Conservation (phyloP, 2,329 filamentous ascomycete species). For the Colletotrichum sp. region DNA sequence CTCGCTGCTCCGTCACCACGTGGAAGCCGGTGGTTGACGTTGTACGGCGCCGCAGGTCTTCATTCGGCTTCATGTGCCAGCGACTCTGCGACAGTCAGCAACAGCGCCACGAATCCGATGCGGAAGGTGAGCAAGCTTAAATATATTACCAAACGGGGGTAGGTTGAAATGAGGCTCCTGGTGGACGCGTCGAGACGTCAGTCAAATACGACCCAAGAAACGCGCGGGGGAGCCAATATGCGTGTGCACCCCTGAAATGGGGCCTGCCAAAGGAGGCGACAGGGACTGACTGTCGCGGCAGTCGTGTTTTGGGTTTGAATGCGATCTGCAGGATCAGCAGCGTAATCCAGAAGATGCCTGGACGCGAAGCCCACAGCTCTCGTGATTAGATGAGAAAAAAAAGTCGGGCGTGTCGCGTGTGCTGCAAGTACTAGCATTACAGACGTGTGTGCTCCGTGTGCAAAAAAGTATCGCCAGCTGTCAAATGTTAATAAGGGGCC, state of each 20-base stretch:
- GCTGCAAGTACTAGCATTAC: background rate
- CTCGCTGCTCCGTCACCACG: background rate
- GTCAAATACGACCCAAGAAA: background rate
- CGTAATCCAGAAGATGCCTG: background rate
- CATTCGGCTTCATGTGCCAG: background rate
- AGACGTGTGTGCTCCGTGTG: background rate
- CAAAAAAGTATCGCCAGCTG: background rate
- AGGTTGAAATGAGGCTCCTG: constrained; percentile 8
- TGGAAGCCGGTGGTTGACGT: background rate
- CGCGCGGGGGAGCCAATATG: background rate
- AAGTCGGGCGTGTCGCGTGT: background rate
- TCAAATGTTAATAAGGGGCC: constrained; percentile 9
- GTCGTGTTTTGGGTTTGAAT: constrained; percentile 18
- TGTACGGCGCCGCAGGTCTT: background rate
- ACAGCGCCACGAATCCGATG: background rate
- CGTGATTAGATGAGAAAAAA: background rate
- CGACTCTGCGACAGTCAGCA: background rate
- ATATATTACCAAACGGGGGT: background rate
- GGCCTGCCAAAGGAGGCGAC: constrained; percentile 3
- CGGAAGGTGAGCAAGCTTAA: background rate
- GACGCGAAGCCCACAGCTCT: background rate
- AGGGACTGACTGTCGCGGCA: background rate
- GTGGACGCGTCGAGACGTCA: background rate
- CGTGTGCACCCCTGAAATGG: background rate
- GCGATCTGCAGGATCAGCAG: constrained; percentile 20